Base-by-base conservation (phyloP, 1,139 yeast genomes). In the Yamadazyma epiphylla region DNA sequence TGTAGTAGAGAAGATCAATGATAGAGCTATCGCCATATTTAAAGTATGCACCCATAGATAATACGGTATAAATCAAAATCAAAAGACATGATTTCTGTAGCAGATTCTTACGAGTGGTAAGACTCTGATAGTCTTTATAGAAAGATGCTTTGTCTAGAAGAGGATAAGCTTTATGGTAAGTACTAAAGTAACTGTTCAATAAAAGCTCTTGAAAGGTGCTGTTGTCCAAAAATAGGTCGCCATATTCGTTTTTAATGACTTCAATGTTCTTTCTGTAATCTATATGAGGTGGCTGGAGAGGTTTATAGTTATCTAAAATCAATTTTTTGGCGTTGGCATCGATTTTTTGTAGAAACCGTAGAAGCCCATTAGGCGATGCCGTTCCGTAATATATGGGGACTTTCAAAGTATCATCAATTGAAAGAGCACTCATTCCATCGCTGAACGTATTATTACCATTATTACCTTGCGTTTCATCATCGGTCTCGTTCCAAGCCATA, bases 71-170 rank as follows among this genome's bases (percentile, higher is more conserved):
- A 14, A 44, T 39, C 8, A 46, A 17, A 10, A 7, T 10, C 20
- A 7, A 7, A 17, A 7, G 7, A 10, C 20, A 24, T 29, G 28
- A 30, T 26, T 39, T 37, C 21, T 42, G 28, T 12, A 38, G 46
- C n/a, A 37, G 36, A 16, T n/a, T 65, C 60, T 43, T 67, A 76
- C 32, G 63, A 65, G 14, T 66, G 62, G 45, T 76, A 46, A 42
- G 60, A 13, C 64, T 69, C n/a, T n/a, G n/a, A n/a, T n/a, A n/a
- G n/a, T n/a, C n/a, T n/a, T n/a, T n/a, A n/a, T n/a, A n/a, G n/a
- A n/a, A n/a, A n/a, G n/a, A n/a, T n/a, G n/a, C n/a, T 42, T 75
- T 74, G 44, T 77, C 74, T 26, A 80, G 55, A 33, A 80, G 64
- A 1, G 87, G 87, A 38, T 75, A 78, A 11, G 79, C 74, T 1